phyloP scores from a whole-genome alignment of 2,329 filamentous ascomycete genomes.

The Claviceps sp. region DNA sequence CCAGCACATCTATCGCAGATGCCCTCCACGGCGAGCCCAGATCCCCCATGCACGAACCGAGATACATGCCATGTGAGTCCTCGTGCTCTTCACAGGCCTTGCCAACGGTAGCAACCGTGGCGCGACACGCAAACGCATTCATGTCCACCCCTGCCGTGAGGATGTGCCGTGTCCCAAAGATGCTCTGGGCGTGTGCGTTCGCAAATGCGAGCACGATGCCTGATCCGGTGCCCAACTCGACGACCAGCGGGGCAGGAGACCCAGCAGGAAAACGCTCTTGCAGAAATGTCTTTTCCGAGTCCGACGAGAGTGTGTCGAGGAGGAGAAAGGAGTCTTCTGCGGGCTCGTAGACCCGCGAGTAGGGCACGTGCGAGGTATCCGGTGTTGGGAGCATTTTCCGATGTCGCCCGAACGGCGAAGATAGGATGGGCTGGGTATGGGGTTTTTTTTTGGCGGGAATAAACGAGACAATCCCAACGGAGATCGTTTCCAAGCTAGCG shows the following conservation, averaged over 20 bases:
- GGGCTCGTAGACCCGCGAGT: slow-evolving; percentile 83
- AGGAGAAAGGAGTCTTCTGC: slow-evolving; percentile 93
- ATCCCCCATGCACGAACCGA: slow-evolving; percentile 59
- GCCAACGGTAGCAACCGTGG: slow-evolving; percentile 57
- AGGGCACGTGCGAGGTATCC: slow-evolving; percentile 81
- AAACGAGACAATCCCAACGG: too few species aligned
- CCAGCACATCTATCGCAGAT: slow-evolving; percentile 59
- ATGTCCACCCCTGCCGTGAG: slow-evolving; percentile 71
- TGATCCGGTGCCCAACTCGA: slow-evolving; percentile 84
- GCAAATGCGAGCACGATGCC: slow-evolving; percentile 88
- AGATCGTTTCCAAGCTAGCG: too few species aligned
- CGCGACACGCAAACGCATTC: slow-evolving; percentile 69
- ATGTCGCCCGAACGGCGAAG: not conserved
- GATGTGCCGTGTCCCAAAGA: slow-evolving; percentile 61
- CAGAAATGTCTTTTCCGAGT: slow-evolving; percentile 56
- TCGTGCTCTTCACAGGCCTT: slow-evolving; percentile 25
- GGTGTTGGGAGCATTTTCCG: slow-evolving; percentile 75
- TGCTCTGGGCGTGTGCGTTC: slow-evolving; percentile 54
- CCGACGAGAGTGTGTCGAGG: slow-evolving; percentile 74
- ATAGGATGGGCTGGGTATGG: not conserved
- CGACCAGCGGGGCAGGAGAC: slow-evolving; percentile 47
- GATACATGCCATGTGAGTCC: slow-evolving; percentile 34
- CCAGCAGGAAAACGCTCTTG: slow-evolving; percentile 39
- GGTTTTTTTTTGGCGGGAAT: not conserved
- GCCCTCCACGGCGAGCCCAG: slow-evolving; percentile 48